Evolutionary conservation across 1,284 basidiomycete genomes (phyloP).

Genomic region (Inonotus obliquus): DNA sequence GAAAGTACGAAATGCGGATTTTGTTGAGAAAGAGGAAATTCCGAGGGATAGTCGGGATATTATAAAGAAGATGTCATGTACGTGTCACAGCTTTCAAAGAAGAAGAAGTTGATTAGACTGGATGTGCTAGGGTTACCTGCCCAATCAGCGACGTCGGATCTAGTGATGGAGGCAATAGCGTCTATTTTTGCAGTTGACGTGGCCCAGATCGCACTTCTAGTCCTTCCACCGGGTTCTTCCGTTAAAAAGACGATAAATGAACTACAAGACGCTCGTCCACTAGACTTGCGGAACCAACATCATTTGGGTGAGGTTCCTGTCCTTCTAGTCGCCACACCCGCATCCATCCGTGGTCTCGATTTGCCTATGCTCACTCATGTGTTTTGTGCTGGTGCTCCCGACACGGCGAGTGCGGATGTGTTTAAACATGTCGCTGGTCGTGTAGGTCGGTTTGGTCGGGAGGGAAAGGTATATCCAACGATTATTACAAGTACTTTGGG

Average conservation of each 20-base stretch:
- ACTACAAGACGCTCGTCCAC: constrained; percentile 53
- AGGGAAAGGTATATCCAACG: constrained; percentile 35
- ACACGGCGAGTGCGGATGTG: constrained; percentile 46
- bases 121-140: constrained; percentile 17
- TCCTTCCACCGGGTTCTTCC: constrained; percentile 55
- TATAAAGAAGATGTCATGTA: neutral
- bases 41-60: neutral
- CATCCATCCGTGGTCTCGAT: constrained; percentile 68
- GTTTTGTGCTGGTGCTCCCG: constrained; percentile 61
- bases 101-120: neutral
- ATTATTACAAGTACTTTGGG: neutral
- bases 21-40: neutral
- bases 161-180: constrained; percentile 61
- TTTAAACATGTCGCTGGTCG: constrained; percentile 74
- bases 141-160: constrained; percentile 48
- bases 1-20: constrained; percentile 43
- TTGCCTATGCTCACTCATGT: constrained; percentile 67
- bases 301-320: constrained; percentile 43
- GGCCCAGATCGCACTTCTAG: constrained; percentile 57
- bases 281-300: constrained; percentile 45
- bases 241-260: constrained; percentile 60
- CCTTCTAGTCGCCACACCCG: constrained; percentile 62
- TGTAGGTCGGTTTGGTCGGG: constrained; percentile 63
- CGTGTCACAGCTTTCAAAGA: neutral
- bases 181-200: constrained; percentile 69